These are phyloP conservation scores for Paramyrothecium roridum DNA, from an alignment of 2,329 filamentous ascomycete species.

Conservation along the genomic window DNA sequence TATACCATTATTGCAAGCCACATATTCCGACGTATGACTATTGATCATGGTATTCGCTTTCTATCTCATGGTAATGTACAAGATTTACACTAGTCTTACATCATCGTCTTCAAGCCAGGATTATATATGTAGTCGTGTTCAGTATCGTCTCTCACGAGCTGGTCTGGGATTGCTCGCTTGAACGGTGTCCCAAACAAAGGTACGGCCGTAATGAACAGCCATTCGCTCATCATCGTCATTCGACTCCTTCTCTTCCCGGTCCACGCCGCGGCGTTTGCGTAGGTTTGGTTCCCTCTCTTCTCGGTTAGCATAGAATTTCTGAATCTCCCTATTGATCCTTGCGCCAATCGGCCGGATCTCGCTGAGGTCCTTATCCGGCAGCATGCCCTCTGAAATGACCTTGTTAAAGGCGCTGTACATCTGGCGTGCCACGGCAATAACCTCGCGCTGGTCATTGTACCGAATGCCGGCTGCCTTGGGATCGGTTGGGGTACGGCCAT, in stretches of 20 bases:
- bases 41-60: too few relatives aligned
- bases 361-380: conserved; percentile 27
- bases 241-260: conserved; percentile 13
- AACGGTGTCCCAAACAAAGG: too few relatives aligned
- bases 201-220: too few relatives aligned
- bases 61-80: too few relatives aligned
- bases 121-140: too few relatives aligned
- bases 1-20: too few relatives aligned
- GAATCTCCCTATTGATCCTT: conserved; percentile 34
- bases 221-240: conserved; percentile 5
- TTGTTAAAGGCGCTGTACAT: conserved; percentile 45
- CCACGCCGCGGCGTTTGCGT: conserved; percentile 12
- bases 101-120: too few relatives aligned
- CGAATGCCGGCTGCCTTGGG: conserved; percentile 18
- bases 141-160: too few relatives aligned
- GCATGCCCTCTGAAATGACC: conserved; percentile 36
- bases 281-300: conserved; percentile 29
- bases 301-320: conserved; percentile 29
- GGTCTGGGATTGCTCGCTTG: too few relatives aligned
- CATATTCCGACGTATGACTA: too few relatives aligned
- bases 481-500: conserved; percentile 15
- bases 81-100: too few relatives aligned
- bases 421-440: conserved; percentile 39
- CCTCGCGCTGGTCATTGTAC: conserved; percentile 35
- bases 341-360: conserved; percentile 28